phyloP scores from a whole-genome alignment of 371 early-diverging fungal species.

The Syncephalastrum sp. region DNA sequence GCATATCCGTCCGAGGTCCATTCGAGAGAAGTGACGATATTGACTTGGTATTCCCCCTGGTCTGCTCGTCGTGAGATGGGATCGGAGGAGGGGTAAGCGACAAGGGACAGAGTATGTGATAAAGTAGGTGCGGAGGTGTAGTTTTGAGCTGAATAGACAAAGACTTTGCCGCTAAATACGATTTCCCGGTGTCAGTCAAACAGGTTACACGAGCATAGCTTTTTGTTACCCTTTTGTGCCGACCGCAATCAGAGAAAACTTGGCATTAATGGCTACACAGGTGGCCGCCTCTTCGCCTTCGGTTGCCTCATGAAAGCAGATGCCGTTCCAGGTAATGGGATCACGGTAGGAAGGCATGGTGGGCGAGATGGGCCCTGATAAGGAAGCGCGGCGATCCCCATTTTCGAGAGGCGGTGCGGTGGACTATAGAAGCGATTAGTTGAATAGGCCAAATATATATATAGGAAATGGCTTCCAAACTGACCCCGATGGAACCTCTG shows the following conservation, averaged over 20 bases:
- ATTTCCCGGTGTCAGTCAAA: background rate
- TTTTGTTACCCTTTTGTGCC: constrained; percentile 36
- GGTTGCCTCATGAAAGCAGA: constrained; percentile 33
- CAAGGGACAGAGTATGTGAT: constrained; percentile 24
- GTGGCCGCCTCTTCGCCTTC: constrained; percentile 24
- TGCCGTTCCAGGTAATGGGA: constrained; percentile 36
- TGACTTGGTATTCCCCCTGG: constrained; percentile 11
- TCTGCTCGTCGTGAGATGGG: background rate
- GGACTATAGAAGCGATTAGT: no score
- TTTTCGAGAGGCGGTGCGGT: no score
- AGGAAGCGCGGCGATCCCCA: no score
- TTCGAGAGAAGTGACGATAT: constrained; percentile 39
- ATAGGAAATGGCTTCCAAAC: background rate
- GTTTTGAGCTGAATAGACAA: constrained; percentile 39
- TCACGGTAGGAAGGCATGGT: constrained; percentile 28
- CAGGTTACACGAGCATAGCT: background rate
- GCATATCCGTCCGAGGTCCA: constrained; percentile 84
- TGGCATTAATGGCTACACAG: constrained; percentile 41
- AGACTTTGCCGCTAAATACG: constrained; percentile 27
- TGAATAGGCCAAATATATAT: no score
- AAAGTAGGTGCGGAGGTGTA: constrained; percentile 28
- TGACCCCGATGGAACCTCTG: constrained; percentile 12
- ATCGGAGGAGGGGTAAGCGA: constrained; percentile 8
- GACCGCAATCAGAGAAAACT: constrained; percentile 46
- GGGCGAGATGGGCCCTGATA: constrained; percentile 10